Percentiles rank a stretch among this genome's conserved stretches.
phyloP scores from a whole-genome alignment of 371 early-diverging fungal genomes.

The Mucor piriformis region DNA sequence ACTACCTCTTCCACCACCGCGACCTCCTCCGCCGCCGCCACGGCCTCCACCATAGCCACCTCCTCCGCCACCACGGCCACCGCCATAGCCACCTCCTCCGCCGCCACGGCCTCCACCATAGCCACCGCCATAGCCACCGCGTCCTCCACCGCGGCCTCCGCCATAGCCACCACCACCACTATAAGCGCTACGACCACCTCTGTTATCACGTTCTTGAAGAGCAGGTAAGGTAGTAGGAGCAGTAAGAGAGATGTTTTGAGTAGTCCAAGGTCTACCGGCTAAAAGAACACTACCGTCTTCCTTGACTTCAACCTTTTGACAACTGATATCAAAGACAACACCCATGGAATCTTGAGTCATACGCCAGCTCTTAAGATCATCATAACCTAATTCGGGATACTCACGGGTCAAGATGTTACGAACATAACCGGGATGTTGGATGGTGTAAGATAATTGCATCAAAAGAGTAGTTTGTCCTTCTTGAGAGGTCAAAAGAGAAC shows the following conservation, averaged over 20 bases:
- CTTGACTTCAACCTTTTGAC: slow-evolving; percentile 66
- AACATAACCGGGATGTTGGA: slow-evolving; percentile 81
- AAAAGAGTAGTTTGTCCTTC: slow-evolving; percentile 80
- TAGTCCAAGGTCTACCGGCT: slow-evolving; percentile 65
- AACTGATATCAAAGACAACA: slow-evolving; percentile 80
- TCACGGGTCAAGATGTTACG: slow-evolving; percentile 73
- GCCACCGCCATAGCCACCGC: slow-evolving; percentile 20
- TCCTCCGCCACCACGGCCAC: neutral
- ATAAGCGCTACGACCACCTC: slow-evolving; percentile 33
- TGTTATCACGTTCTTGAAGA: slow-evolving; percentile 65
- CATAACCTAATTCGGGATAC: slow-evolving; percentile 69
- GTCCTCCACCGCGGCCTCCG: slow-evolving; percentile 28
- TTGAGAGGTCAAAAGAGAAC: slow-evolving; percentile 81
- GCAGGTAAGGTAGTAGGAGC: slow-evolving; percentile 78
- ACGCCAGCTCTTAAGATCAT: slow-evolving; percentile 74
- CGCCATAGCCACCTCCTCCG: neutral
- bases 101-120: slow-evolving; percentile 14
- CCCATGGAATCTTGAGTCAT: slow-evolving; percentile 81
- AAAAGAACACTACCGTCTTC: slow-evolving; percentile 45
- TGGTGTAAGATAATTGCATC: slow-evolving; percentile 61
- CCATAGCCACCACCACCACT: slow-evolving; percentile 18
- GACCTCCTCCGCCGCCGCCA: neutral
- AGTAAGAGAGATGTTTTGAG: slow-evolving; percentile 64
- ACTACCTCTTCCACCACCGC: neutral
- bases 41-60: neutral